These are phyloP conservation scores for Saccharomyces jurei DNA, from an alignment of 805 yeast species.

Conservation along the genomic window DNA sequence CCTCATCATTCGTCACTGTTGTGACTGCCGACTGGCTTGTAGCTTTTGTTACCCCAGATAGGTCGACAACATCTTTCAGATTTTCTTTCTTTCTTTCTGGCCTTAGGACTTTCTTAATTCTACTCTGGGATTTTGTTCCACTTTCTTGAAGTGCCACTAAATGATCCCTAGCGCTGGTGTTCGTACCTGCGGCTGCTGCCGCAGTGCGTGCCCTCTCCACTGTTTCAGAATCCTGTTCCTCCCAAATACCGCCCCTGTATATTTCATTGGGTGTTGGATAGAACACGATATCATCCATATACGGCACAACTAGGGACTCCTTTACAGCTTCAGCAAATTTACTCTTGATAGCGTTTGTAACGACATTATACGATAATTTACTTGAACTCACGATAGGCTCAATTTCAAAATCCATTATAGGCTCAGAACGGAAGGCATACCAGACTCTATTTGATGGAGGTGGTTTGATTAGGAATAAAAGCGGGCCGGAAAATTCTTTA, in stretches of 20 bases:
- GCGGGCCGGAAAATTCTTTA: constrained; percentile 62
- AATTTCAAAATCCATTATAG: constrained; percentile 61
- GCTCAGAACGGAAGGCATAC: constrained; percentile 81
- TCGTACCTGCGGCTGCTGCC: background rate
- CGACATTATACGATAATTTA: constrained; percentile 65
- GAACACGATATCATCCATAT: constrained; percentile 79
- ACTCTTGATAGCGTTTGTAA: constrained; percentile 73
- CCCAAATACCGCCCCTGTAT: constrained; percentile 94
- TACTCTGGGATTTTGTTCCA: background rate
- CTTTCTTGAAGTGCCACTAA: background rate
- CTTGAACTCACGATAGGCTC: constrained; percentile 90
- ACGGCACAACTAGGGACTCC: constrained; percentile 76
- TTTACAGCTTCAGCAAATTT: constrained; percentile 70
- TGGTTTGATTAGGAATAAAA: constrained; percentile 64
- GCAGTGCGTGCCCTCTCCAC: background rate
- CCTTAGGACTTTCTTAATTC: background rate
- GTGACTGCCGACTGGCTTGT: background rate
- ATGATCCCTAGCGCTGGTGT: background rate
- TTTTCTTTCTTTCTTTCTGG: background rate
- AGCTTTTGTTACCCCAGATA: background rate
- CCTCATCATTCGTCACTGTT: background rate
- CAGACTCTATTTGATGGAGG: constrained; percentile 89
- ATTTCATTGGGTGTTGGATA: constrained; percentile 57
- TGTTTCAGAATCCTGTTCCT: constrained; percentile 7
- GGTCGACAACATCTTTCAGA: constrained; percentile 2